Conservation (phyloP, 306 rosid species). For the Cicer judaicum region DNA sequence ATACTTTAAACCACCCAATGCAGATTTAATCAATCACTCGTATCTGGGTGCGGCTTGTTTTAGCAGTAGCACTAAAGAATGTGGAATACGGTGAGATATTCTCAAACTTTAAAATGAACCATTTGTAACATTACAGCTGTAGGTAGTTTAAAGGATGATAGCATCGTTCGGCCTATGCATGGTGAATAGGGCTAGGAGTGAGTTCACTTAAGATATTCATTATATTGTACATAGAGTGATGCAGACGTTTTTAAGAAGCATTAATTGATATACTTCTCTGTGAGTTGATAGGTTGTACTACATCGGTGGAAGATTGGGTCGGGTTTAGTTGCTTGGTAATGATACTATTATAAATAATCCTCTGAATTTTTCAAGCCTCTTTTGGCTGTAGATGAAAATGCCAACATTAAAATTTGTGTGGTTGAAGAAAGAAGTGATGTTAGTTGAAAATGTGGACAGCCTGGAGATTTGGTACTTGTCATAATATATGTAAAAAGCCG, state of each 20-base stretch:
- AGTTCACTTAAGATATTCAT: conserved; percentile 27
- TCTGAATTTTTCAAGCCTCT: conserved; percentile 24
- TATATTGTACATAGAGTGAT: neutral
- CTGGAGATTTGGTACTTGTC: neutral
- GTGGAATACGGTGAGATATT: conserved; percentile 61
- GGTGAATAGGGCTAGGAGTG: conserved; percentile 13
- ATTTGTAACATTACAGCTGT: conserved; percentile 4
- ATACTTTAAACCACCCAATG: conserved; percentile 41
- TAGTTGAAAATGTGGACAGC: neutral
- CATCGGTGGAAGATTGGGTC: neutral
- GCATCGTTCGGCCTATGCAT: neutral
- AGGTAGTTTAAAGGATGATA: conserved; percentile 23
- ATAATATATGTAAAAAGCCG: neutral
- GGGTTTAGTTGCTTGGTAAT: neutral
- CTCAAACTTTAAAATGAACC: conserved; percentile 6
- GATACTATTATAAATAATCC: conserved; percentile 11
- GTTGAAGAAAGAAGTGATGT: conserved; percentile 33
- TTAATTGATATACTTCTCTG: conserved; percentile 12
- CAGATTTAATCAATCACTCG: conserved; percentile 56
- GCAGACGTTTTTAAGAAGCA: neutral
- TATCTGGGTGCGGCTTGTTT: conserved; percentile 40
- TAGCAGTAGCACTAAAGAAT: conserved; percentile 50
- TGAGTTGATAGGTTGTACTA: conserved; percentile 13
- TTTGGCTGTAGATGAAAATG: conserved; percentile 21
- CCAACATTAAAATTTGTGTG: conserved; percentile 27